phyloP scores from a whole-genome alignment of 208 protist species.

The Leptomonas seymouri region DNA sequence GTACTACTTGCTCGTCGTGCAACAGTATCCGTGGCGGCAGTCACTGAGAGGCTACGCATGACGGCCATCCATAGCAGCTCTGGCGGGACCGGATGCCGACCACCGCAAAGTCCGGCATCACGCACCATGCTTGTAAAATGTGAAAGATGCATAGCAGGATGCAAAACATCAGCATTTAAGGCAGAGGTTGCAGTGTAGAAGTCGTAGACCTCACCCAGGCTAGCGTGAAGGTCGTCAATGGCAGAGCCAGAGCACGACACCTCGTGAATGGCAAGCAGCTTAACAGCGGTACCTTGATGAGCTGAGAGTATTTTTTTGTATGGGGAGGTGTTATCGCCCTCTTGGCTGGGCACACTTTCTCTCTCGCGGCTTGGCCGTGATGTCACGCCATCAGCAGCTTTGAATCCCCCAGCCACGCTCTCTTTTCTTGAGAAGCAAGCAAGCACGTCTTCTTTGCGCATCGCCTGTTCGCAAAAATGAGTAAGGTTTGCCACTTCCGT shows the following conservation, averaged over 20 bases:
- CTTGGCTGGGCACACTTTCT: neutral
- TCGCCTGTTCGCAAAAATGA: constrained; percentile 5
- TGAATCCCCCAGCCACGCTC: neutral
- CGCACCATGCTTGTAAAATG: constrained; percentile 58
- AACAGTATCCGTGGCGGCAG: neutral
- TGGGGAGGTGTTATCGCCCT: neutral
- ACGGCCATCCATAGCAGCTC: constrained; percentile 74
- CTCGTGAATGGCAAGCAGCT: neutral
- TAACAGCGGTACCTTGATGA: neutral
- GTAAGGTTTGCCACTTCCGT: constrained; percentile 7
- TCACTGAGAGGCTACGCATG: constrained; percentile 36
- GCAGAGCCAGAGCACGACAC: neutral
- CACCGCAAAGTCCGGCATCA: constrained; percentile 42
- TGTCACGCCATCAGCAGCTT: neutral
- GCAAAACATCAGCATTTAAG: constrained; percentile 31
- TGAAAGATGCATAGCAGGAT: constrained; percentile 48
- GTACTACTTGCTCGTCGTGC: constrained; percentile 10
- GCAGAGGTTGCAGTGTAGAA: constrained; percentile 49
- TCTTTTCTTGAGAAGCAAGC: neutral
- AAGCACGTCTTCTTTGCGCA: constrained; percentile 5
- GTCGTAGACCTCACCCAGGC: constrained; percentile 49
- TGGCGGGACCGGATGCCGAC: constrained; percentile 34
- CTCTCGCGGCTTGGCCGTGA: neutral
- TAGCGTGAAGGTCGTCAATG: constrained; percentile 25
- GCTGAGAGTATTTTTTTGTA: neutral